Conservation (phyloP, 805 yeast genomes). For the Alloascoidea hylecoeti region DNA sequence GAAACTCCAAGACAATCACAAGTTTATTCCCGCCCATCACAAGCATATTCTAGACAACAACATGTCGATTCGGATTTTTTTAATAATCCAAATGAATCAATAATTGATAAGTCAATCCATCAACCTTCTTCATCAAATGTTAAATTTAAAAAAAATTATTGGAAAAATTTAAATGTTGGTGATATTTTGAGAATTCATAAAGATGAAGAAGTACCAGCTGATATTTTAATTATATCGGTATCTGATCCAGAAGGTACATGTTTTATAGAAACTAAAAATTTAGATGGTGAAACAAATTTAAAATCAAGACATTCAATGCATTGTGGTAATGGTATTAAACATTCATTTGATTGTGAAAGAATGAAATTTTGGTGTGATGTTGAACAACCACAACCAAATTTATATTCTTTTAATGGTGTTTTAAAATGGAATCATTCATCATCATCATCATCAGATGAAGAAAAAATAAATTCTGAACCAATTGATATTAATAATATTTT, state of each 20-base stretch:
- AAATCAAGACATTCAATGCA: conserved; percentile 66
- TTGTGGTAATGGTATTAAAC: conserved; percentile 35
- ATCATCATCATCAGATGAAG: conserved; percentile 18
- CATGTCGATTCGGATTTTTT: conserved; percentile 9
- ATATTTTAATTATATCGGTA: conserved; percentile 45
- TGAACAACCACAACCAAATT: conserved; percentile 74
- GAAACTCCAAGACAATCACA: too few relatives aligned
- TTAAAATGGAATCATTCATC: conserved; percentile 24
- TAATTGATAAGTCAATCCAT: background rate
- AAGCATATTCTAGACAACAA: conserved; percentile 16
- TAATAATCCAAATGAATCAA: conserved; percentile 3
- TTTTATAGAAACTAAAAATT: conserved; percentile 67
- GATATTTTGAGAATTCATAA: conserved; percentile 56
- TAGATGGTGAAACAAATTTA: conserved; percentile 72
- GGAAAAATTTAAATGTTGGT: conserved; percentile 67
- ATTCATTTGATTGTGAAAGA: conserved; percentile 31
- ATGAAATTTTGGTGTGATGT: conserved; percentile 57
- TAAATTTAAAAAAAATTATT: conserved; percentile 22
- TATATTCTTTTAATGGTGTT: conserved; percentile 68
- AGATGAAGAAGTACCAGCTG: conserved; percentile 76
- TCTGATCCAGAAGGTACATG: conserved; percentile 45
- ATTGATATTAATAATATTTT: conserved; percentile 55
- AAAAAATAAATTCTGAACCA: conserved; percentile 33
- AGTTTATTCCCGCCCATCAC: too few relatives aligned
- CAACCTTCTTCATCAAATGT: conserved; percentile 5